A percentile compares a stretch with the other conserved stretches of the same genome.
Evolutionary conservation across 2,329 filamentous ascomycete species (phyloP).

Genomic region (Penicillium corylophilum): DNA sequence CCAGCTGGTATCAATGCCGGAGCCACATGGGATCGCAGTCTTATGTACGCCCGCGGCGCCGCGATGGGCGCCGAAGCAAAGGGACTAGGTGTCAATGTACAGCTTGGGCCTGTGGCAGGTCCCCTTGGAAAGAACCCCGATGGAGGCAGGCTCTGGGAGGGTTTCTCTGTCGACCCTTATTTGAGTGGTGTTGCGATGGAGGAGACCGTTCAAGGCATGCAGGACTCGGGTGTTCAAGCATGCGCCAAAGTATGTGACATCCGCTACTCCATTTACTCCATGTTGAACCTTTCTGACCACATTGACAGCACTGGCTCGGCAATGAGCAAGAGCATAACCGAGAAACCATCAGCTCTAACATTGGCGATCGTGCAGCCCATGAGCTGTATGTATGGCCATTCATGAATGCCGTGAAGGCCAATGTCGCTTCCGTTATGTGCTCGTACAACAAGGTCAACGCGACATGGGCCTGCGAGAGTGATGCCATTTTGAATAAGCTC

Average conservation of each 20-base stretch:
- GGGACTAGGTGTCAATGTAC: slow-evolving; percentile 36
- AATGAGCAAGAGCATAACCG: slow-evolving; percentile 64
- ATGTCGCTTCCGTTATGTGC: slow-evolving; percentile 56
- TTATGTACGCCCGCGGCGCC: slow-evolving; percentile 53
- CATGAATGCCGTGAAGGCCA: slow-evolving; percentile 67
- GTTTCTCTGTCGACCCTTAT: slow-evolving; percentile 46
- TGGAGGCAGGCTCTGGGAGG: slow-evolving; percentile 39
- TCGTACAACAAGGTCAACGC: slow-evolving; percentile 68
- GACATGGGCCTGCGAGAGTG: slow-evolving; percentile 77
- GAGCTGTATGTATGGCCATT: slow-evolving; percentile 80
- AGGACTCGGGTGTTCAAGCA: slow-evolving; percentile 51
- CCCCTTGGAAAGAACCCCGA: slow-evolving; percentile 38
- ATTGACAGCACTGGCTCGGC: slow-evolving; percentile 57
- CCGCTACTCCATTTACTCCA: slow-evolving; percentile 29
- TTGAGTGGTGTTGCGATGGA: slow-evolving; percentile 45
- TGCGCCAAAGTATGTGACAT: slow-evolving; percentile 18
- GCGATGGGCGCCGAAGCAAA: slow-evolving; percentile 55
- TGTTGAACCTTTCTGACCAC: slow-evolving; percentile 53
- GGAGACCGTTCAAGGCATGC: slow-evolving; percentile 54
- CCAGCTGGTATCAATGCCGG: slow-evolving; percentile 45
- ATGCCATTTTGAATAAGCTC: slow-evolving; percentile 69
- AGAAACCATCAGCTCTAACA: slow-evolving; percentile 47
- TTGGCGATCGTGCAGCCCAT: slow-evolving; percentile 72
- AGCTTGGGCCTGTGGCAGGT: slow-evolving; percentile 44
- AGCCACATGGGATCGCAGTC: slow-evolving; percentile 54